Percentiles rank a stretch among this genome's conserved stretches.
Conservation (phyloP, 768 basidiomycete species). For the Hemileccinum rubropunctum region DNA sequence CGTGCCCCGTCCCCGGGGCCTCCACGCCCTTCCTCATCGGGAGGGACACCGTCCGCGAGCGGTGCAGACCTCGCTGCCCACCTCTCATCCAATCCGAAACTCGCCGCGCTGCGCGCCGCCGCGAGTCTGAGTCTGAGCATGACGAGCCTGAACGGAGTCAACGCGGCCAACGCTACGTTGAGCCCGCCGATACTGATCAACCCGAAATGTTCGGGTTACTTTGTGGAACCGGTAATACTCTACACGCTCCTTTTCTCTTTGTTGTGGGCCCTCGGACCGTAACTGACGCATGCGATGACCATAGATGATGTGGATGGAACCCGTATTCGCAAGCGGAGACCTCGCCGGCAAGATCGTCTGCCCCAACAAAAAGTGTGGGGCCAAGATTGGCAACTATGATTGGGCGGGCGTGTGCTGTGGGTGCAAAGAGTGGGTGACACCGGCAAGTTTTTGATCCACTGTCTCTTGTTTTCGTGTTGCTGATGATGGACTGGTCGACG, state of each 20-base stretch:
- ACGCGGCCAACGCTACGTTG: slow-evolving; percentile 7
- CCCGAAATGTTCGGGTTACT: slow-evolving; percentile 92
- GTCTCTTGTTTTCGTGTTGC: slow-evolving; percentile 23
- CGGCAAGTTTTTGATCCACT: slow-evolving; percentile 42
- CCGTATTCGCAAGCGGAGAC: slow-evolving; percentile 68
- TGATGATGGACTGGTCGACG: not conserved
- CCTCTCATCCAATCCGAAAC: slow-evolving; percentile 44
- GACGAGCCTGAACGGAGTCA: slow-evolving; percentile 24
- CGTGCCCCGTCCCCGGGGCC: slow-evolving; percentile 6
- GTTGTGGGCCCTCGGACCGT: not conserved
- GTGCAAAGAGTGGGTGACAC: slow-evolving; percentile 90
- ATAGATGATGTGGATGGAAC: slow-evolving; percentile 96
- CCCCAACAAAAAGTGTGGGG: slow-evolving; percentile 86
- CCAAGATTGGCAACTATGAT: slow-evolving; percentile 93
- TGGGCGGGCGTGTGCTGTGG: slow-evolving; percentile 95
- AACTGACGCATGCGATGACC: not conserved
- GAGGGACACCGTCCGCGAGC: slow-evolving; percentile 1
- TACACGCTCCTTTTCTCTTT: too few relatives aligned
- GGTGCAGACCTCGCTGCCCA: slow-evolving; percentile 43
- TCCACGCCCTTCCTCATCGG: not conserved
- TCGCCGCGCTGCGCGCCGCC: slow-evolving; percentile 44
- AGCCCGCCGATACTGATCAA: slow-evolving; percentile 73
- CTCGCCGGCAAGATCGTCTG: slow-evolving; percentile 88
- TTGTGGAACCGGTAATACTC: slow-evolving; percentile 83
- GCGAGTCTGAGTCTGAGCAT: slow-evolving; percentile 15